These are phyloP conservation scores for Heteromeles arbutifolia DNA, from an alignment of 306 rosid species.

Conservation along the genomic window DNA sequence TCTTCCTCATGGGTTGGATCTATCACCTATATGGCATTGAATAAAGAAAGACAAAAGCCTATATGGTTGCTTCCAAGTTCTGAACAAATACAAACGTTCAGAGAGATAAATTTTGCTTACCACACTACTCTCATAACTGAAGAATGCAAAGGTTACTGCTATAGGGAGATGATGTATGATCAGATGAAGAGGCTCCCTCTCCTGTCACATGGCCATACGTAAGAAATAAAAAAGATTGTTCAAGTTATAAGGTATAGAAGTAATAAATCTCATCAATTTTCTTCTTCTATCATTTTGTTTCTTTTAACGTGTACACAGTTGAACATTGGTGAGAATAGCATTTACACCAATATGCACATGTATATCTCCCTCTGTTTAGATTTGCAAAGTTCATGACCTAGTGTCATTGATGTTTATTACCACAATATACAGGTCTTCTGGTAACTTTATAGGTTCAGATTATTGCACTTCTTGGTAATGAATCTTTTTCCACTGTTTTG, in stretches of 20 bases:
- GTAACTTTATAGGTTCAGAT: neutral
- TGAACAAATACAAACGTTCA: neutral
- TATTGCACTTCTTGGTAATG: neutral
- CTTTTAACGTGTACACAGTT: neutral
- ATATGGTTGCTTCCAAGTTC: neutral
- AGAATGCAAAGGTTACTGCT: constrained; percentile 86
- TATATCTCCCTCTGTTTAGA: neutral
- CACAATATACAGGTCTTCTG: neutral
- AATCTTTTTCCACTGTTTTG: neutral
- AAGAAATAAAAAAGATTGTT: neutral
- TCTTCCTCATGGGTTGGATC: constrained; percentile 90
- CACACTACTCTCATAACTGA: constrained; percentile 55
- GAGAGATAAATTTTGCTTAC: constrained; percentile 26
- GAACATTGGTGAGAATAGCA: neutral
- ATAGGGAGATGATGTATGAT: constrained; percentile 87
- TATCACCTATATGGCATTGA: constrained; percentile 46
- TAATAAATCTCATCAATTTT: neutral
- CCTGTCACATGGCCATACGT: constrained; percentile 41
- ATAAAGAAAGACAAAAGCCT: constrained; percentile 5
- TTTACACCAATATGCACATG: neutral
- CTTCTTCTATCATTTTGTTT: neutral
- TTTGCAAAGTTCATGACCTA: neutral
- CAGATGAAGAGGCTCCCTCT: constrained; percentile 79
- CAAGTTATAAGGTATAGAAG: neutral
- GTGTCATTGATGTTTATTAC: neutral